Evolutionary conservation across 108 stramenopile genomes (phyloP), one percentile per base, ranked within the genome.

Genomic region (Nannochloropsis salina): DNA sequence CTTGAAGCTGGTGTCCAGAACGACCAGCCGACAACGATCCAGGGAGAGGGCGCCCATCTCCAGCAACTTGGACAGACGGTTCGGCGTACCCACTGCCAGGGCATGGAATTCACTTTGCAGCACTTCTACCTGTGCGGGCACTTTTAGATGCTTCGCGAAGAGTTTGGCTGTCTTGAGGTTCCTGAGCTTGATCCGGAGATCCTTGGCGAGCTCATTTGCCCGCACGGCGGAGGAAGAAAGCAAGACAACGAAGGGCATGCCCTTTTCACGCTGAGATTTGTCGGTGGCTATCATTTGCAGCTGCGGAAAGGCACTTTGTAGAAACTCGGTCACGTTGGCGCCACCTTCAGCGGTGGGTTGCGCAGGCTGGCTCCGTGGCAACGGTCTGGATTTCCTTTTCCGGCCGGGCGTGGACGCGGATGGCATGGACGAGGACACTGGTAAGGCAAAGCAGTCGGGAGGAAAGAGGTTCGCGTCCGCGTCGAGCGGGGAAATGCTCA

Each of bases 21-120:
- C 40, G 20, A 85, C 21, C 21, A 85, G 18, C 41, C 80, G 79
- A 12, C 80, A 81, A 6, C 9, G 2, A 10, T 10, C 4, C 21
- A 85, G 22, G 31, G 20, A 40, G n/a, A 85, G 18, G 15, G 85
- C 85, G 21, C 80, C 80, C 21, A 85, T 42, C 80, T 85, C 85
- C 42, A 85, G 20, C 80, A 85, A 45, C 22, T 85, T 43, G 80
- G 10, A 11, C 41, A 85, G 18, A 31, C 85, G 85, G 80, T 85
- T 43, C 42, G 85, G 85, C 9, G 85, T 85, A 20, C 85, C 85
- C 80, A 85, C 80, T n/a, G 44, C 85, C 42, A 85, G 41, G 80
- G 85, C 80, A 45, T 85, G 21, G 80, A 81, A 85, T 12, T 22
- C 22, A 22, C 41, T 45, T 18, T 80, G 31, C 6, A 85, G 80